A percentile compares a stretch with the other conserved stretches of the same genome.
These are phyloP conservation scores for Cyclospora cayetanensis DNA, from an alignment of 169 alveolate species.

Conservation along the genomic window DNA sequence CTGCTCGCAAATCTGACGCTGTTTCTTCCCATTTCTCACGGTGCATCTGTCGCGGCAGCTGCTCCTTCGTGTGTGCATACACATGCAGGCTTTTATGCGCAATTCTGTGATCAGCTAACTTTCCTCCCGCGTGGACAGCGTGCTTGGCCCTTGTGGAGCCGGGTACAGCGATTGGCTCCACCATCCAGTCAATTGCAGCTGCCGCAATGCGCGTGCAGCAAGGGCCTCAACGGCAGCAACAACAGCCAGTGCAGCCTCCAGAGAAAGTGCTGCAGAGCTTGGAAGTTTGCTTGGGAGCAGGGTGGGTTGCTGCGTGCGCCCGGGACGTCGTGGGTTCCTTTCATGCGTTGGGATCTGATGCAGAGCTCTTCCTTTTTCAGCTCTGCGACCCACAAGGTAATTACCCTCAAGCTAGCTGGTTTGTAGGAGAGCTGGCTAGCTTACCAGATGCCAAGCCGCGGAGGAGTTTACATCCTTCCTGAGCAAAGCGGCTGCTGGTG, in stretches of 20 bases:
- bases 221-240: slow-evolving; percentile 7
- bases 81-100: too few relatives aligned
- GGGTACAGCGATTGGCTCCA: background rate
- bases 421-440: background rate
- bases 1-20: too few relatives aligned
- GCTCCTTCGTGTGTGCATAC: too few relatives aligned
- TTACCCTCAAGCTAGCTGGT: too few relatives aligned
- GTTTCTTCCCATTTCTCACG: too few relatives aligned
- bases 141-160: background rate
- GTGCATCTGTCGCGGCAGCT: too few relatives aligned
- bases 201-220: background rate
- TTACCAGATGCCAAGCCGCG: too few relatives aligned
- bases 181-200: background rate
- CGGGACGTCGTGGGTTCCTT: background rate
- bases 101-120: too few relatives aligned
- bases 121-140: background rate
- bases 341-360: background rate
- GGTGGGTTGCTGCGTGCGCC: background rate
- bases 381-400: background rate
- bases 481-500: too few relatives aligned
- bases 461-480: too few relatives aligned
- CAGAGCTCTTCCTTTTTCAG: background rate
- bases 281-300: background rate
- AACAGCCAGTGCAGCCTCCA: slow-evolving; percentile 13
- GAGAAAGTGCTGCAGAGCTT: background rate